These are phyloP conservation scores for Collybiopsis confluens DNA, from an alignment of 768 basidiomycete genomes.

Conservation along the genomic window DNA sequence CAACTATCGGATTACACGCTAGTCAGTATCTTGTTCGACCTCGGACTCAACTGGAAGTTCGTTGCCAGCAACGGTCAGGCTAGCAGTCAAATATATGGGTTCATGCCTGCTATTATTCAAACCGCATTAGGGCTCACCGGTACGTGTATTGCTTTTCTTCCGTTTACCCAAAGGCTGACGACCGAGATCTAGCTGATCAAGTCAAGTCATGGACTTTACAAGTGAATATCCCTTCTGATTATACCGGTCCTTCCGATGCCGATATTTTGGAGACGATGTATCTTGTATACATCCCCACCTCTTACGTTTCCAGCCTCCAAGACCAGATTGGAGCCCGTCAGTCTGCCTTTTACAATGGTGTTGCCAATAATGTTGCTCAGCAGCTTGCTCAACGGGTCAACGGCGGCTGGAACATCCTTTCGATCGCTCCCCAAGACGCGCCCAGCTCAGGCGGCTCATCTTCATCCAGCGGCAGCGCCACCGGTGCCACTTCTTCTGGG, in stretches of 20 bases:
- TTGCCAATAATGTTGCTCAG: constrained; percentile 37
- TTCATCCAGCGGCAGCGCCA: constrained; percentile 16
- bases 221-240: constrained; percentile 33
- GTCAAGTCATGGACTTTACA: constrained; percentile 28
- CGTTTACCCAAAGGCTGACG: constrained; percentile 5
- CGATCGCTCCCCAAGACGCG: constrained; percentile 34
- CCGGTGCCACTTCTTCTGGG: constrained; percentile 24
- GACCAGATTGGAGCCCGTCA: constrained; percentile 39
- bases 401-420: constrained; percentile 55
- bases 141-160: constrained; percentile 16
- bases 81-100: constrained; percentile 75
- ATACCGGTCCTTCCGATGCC: constrained; percentile 33
- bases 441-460: constrained; percentile 16
- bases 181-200: constrained; percentile 20
- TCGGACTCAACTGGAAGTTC: constrained; percentile 60
- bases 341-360: constrained; percentile 33
- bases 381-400: constrained; percentile 68
- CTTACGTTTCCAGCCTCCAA: constrained; percentile 40
- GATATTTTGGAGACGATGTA: constrained; percentile 44
- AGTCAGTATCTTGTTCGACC: constrained; percentile 64
- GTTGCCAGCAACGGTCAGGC: constrained; percentile 56
- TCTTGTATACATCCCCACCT: constrained; percentile 44
- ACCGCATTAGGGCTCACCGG: constrained; percentile 28
- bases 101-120: constrained; percentile 44
- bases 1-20: constrained; percentile 37